phyloP scores from a whole-genome alignment of 306 rosid species.

The Cucurbita pepo region DNA sequence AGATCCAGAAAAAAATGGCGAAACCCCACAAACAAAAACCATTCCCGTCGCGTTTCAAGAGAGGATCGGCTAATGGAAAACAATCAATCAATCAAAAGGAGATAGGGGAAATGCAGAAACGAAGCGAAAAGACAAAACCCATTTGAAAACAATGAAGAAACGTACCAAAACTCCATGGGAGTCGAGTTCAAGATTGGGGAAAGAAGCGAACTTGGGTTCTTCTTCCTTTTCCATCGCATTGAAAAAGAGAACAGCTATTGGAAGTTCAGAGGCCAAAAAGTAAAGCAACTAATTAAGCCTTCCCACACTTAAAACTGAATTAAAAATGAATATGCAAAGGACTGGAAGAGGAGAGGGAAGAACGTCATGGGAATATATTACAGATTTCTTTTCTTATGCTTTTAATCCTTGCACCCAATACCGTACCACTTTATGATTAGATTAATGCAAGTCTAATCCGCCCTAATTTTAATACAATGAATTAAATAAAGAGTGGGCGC shows the following conservation, averaged over 20 bases:
- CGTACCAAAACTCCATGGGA: background rate
- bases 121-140: background rate
- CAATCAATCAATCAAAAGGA: slow-evolving; percentile 1
- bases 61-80: background rate
- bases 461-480: too few relatives aligned
- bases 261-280: background rate
- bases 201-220: background rate
- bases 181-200: background rate
- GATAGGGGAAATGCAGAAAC: background rate
- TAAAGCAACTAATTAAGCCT: background rate
- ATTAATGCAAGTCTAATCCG: too few relatives aligned
- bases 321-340: background rate
- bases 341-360: background rate
- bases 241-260: background rate
- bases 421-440: too few relatives aligned
- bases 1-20: background rate
- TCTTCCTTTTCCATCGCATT: slow-evolving; percentile 7
- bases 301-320: background rate
- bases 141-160: background rate
- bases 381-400: background rate
- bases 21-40: background rate
- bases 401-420: too few relatives aligned
- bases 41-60: background rate
- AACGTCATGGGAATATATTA: background rate
- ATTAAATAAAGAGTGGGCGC: too few relatives aligned